phyloP scores from a whole-genome alignment of 2,329 filamentous ascomycete species.

The Fusarium sp. region DNA sequence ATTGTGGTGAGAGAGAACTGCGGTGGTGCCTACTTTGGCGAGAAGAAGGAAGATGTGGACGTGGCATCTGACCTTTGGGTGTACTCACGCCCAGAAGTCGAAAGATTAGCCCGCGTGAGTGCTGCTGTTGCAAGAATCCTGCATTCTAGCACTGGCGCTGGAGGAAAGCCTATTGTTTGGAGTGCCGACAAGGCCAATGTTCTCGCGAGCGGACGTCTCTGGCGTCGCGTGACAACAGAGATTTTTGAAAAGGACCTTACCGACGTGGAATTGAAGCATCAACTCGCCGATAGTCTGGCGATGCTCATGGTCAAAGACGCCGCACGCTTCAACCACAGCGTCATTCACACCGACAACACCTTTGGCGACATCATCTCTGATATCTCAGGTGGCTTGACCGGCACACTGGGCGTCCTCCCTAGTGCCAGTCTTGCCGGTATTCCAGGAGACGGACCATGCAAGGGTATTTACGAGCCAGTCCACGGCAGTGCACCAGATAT shows the following conservation, averaged over 20 bases:
- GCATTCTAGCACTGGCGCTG: conserved; percentile 34
- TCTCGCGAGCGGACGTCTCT: conserved; percentile 61
- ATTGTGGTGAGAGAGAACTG: conserved; percentile 63
- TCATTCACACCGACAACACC: conserved; percentile 60
- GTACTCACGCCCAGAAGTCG: conserved; percentile 58
- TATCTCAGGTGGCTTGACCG: conserved; percentile 58
- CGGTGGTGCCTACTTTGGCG: conserved; percentile 62
- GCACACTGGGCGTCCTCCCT: conserved; percentile 58
- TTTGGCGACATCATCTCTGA: conserved; percentile 62
- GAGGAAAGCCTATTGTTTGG: conserved; percentile 55
- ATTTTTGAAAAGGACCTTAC: conserved; percentile 57
- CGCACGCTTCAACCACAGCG: conserved; percentile 57
- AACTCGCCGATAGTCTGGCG: conserved; percentile 60
- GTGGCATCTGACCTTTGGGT: conserved; percentile 60
- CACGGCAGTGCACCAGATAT: conserved; percentile 81
- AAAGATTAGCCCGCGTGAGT: conserved; percentile 59
- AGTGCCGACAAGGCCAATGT: conserved; percentile 65
- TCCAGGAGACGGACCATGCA: conserved; percentile 56
- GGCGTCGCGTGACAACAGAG: conserved; percentile 57
- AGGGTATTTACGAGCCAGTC: conserved; percentile 82
- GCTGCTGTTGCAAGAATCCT: conserved; percentile 56
- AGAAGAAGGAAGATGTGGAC: conserved; percentile 57
- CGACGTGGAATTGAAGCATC: conserved; percentile 56
- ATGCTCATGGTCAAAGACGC: conserved; percentile 61
- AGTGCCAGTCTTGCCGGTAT: conserved; percentile 59